Conservation (phyloP, 2,329 filamentous ascomycete genomes). For the Claviceps pusilla region DNA sequence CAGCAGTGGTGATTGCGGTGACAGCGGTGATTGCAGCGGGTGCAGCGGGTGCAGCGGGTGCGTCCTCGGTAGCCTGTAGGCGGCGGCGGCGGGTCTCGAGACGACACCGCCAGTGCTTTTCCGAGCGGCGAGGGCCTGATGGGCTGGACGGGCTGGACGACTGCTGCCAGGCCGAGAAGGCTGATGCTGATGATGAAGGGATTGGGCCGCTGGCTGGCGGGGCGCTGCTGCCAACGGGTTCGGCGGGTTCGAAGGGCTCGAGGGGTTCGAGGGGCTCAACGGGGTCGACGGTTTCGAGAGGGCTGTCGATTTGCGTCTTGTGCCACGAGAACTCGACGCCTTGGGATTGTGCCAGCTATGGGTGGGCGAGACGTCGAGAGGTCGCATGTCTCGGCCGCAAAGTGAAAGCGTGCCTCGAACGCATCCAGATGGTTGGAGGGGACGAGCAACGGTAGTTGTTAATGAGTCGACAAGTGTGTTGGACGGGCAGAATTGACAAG, state of each 20-base stretch:
- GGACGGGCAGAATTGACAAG: too few relatives aligned
- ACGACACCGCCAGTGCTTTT: neutral
- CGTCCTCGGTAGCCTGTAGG: neutral
- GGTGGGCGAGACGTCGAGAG: neutral
- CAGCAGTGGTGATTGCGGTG: neutral
- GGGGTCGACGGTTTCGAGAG: neutral
- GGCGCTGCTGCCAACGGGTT: neutral
- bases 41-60: neutral
- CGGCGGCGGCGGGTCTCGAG: neutral
- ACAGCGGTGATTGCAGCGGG: too few relatives aligned
- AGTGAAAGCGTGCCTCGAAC: neutral
- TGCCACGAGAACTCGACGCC: neutral
- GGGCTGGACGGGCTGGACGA: neutral
- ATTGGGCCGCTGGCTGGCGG: too few relatives aligned
- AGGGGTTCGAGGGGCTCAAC: neutral
- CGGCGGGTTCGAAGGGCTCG: neutral
- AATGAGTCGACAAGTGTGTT: neutral
- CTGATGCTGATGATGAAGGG: neutral
- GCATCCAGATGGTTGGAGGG: neutral
- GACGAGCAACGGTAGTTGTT: neutral
- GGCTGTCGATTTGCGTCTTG: neutral
- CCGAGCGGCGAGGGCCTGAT: neutral
- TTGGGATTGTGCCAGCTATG: neutral
- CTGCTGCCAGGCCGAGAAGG: neutral
- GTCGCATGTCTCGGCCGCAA: slow-evolving; percentile 3